These are phyloP conservation scores for Penicillium paxilli DNA, from an alignment of 495 filamentous ascomycete species.

Conservation along the genomic window DNA sequence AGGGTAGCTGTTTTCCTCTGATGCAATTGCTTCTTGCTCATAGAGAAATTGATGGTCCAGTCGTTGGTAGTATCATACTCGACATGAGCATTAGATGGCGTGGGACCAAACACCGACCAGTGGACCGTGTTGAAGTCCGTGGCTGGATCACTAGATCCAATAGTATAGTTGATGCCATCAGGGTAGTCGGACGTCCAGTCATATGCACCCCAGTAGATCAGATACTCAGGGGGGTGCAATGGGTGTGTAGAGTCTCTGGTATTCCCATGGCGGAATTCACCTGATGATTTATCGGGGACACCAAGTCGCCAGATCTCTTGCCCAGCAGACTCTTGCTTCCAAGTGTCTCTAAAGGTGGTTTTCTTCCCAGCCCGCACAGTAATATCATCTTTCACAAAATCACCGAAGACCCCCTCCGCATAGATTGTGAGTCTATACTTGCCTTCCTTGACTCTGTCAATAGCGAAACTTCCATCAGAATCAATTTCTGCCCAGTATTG, in stretches of 20 bases:
- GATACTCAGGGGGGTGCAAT: conserved; percentile 47
- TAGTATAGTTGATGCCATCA: conserved; percentile 48
- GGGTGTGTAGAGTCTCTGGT: conserved; percentile 43
- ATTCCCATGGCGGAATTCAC: conserved; percentile 55
- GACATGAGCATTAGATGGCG: conserved; percentile 37
- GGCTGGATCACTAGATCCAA: conserved; percentile 44
- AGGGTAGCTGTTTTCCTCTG: conserved; percentile 42
- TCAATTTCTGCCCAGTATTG: conserved; percentile 60
- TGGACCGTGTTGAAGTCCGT: conserved; percentile 55
- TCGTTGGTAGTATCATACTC: conserved; percentile 42
- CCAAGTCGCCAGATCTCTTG: conserved; percentile 57
- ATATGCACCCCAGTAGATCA: conserved; percentile 56
- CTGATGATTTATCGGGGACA: conserved; percentile 53
- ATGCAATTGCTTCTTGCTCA: conserved; percentile 28
- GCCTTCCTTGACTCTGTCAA: conserved; percentile 50
- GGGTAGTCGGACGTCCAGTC: conserved; percentile 57
- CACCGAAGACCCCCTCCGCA: conserved; percentile 56
- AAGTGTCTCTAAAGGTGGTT: conserved; percentile 31
- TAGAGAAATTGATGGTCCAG: conserved; percentile 54
- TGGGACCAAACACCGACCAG: conserved; percentile 55
- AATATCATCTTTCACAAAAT: conserved; percentile 47
- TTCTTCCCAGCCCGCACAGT: conserved; percentile 33
- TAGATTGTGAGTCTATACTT: conserved; percentile 58
- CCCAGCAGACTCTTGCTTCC: conserved; percentile 51
- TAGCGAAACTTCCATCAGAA: conserved; percentile 41